phyloP scores from a whole-genome alignment of 2,329 filamentous ascomycete genomes.

The Grosmannia clavigera region DNA sequence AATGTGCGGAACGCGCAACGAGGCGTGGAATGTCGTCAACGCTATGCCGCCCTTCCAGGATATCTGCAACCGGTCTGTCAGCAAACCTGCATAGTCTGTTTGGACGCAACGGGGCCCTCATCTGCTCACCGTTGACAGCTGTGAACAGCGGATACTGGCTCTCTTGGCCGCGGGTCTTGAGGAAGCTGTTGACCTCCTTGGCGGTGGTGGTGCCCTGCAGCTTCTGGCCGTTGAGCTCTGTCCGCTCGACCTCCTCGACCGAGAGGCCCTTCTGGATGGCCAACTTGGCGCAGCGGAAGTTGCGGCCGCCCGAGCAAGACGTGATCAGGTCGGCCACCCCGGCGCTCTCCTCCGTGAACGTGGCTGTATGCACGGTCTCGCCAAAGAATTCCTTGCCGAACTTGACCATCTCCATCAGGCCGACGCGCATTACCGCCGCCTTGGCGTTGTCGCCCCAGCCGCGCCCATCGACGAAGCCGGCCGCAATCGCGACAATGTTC shows the following conservation, averaged over 20 bases:
- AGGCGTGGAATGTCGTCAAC: constrained; percentile 72
- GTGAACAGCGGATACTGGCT: constrained; percentile 86
- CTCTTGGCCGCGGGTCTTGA: constrained; percentile 67
- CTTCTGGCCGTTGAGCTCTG: constrained; percentile 92
- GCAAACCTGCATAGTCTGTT: not conserved
- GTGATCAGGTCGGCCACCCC: constrained; percentile 95
- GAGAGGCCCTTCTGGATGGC: constrained; percentile 66
- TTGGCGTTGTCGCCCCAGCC: constrained; percentile 99
- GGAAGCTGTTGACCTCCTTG: constrained; percentile 78
- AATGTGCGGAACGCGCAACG: constrained; percentile 23
- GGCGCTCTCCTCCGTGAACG: constrained; percentile 93
- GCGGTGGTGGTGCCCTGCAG: constrained; percentile 90
- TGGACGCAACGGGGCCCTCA: not conserved
- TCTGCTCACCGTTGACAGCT: constrained; percentile 51
- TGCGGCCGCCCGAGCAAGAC: constrained; percentile 80
- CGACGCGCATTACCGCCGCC: constrained; percentile 95
- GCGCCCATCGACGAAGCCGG: constrained; percentile 87
- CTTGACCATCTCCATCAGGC: constrained; percentile 89
- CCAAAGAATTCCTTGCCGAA: constrained; percentile 92
- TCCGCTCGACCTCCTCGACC: constrained; percentile 77
- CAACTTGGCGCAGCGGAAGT: constrained; percentile 88
- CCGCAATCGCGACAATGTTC: constrained; percentile 89
- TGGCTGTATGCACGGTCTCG: constrained; percentile 64
- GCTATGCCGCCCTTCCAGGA: constrained; percentile 62
- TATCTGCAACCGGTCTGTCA: constrained; percentile 26